Conservation (phyloP, 257 asterid species). For the Thymus mandschuricus region DNA sequence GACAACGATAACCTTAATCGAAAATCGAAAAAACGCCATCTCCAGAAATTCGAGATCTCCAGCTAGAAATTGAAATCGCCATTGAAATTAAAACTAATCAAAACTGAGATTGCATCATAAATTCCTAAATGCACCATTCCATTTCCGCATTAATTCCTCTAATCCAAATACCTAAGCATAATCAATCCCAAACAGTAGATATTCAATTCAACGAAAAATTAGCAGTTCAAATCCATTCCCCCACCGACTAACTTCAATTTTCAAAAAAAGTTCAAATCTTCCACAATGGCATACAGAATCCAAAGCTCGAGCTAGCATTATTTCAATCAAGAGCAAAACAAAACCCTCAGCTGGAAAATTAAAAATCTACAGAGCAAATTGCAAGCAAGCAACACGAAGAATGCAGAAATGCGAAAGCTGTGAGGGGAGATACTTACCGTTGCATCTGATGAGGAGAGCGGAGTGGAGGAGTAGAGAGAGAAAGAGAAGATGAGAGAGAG, state of each 20-base stretch:
- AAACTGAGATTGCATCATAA: not conserved
- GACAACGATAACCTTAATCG: not conserved
- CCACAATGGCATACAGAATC: not conserved
- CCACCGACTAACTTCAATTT: not conserved
- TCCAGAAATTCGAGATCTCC: conserved; percentile 30
- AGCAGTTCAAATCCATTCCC: conserved; percentile 26
- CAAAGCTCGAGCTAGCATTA: not conserved
- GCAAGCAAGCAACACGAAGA: conserved; percentile 25
- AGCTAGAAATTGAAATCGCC: not conserved
- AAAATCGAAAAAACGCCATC: not conserved
- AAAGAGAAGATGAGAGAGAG: conserved; percentile 46
- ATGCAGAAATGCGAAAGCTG: not conserved
- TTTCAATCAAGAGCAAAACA: not conserved
- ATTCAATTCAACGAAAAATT: not conserved
- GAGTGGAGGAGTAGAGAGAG: conserved; percentile 59
- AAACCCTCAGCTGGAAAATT: not conserved
- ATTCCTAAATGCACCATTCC: not conserved
- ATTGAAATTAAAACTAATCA: not conserved
- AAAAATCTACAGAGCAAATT: conserved; percentile 21
- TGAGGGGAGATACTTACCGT: conserved; percentile 44
- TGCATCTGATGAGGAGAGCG: conserved; percentile 55
- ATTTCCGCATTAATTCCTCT: not conserved
- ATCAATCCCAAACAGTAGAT: conserved; percentile 12
- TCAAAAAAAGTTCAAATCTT: not conserved
- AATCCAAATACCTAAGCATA: not conserved